Conservation (phyloP, 73 alveolate genomes). For the Paramecium bursaria region DNA sequence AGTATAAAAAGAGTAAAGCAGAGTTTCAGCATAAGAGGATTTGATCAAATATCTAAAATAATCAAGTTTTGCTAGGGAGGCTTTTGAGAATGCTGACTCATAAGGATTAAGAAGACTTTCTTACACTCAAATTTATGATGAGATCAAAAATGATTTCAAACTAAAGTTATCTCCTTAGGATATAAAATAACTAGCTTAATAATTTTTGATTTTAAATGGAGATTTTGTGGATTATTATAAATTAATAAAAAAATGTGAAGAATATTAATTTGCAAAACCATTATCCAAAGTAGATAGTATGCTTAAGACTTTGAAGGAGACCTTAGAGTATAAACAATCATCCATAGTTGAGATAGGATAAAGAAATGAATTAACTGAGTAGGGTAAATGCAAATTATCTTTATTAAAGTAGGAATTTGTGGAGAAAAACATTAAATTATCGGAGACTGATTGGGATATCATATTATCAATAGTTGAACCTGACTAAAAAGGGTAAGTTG, state of each 20-base stretch:
- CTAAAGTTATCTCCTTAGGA: neutral
- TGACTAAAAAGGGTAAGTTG: conserved; percentile 17
- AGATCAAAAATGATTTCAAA: neutral
- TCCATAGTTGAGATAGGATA: neutral
- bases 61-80: neutral
- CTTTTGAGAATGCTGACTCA: conserved; percentile 9
- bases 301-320: neutral
- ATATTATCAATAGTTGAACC: conserved; percentile 5
- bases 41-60: conserved; percentile 6
- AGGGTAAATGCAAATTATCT: conserved; percentile 15
- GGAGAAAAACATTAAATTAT: neutral
- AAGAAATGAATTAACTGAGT: neutral
- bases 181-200: conserved; percentile 10
- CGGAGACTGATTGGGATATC: conserved; percentile 45
- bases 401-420: conserved; percentile 5
- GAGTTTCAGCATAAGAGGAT: neutral
- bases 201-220: conserved; percentile 1
- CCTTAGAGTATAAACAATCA: neutral
- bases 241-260: neutral
- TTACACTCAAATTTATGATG: neutral
- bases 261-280: conserved; percentile 7
- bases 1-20: neutral
- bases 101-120: neutral
- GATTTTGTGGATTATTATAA: conserved; percentile 16
- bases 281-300: conserved; percentile 16